phyloP scores from a whole-genome alignment of 768 basidiomycete genomes.

The Collybia nuda region DNA sequence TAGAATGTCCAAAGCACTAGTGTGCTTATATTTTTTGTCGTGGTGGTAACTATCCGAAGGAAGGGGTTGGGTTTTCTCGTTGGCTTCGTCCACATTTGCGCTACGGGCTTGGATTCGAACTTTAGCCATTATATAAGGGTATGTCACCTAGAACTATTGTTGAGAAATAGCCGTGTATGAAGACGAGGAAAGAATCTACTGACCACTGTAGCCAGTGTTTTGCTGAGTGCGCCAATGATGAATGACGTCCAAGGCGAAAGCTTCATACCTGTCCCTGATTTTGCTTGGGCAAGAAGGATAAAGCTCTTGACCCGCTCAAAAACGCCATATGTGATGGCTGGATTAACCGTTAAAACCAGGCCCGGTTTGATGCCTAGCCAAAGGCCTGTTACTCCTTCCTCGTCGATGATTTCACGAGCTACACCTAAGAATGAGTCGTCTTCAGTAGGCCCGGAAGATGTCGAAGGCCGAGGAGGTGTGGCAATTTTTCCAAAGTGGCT shows the following conservation, averaged over 20 bases:
- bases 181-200: conserved; percentile 24
- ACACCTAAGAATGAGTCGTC: conserved; percentile 81
- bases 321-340: conserved; percentile 94
- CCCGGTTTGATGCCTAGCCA: conserved; percentile 95
- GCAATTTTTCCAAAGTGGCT: conserved; percentile 6
- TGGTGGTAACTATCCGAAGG: conserved; percentile 44
- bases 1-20: conserved; percentile 80
- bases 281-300: conserved; percentile 55
- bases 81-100: conserved; percentile 51
- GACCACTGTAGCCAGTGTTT: conserved; percentile 94
- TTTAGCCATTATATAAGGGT: conserved; percentile 96
- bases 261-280: conserved; percentile 47
- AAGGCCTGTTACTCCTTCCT: conserved; percentile 84
- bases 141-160: conserved; percentile 66
- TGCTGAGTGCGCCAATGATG: conserved; percentile 86
- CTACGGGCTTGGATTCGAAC: conserved; percentile 90
- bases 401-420: conserved; percentile 81
- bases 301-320: conserved; percentile 89
- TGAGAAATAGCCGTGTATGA: conserved; percentile 1
- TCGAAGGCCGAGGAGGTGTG: background rate
- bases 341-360: conserved; percentile 94
- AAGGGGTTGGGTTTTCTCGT: conserved; percentile 35
- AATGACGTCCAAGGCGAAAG: conserved; percentile 81
- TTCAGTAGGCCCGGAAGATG: conserved; percentile 18
- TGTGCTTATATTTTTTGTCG: conserved; percentile 46